Percentiles rank a stretch among this genome's conserved stretches.
phyloP scores from a whole-genome alignment of 2,329 filamentous ascomycete species.

The Colletotrichum lupini region DNA sequence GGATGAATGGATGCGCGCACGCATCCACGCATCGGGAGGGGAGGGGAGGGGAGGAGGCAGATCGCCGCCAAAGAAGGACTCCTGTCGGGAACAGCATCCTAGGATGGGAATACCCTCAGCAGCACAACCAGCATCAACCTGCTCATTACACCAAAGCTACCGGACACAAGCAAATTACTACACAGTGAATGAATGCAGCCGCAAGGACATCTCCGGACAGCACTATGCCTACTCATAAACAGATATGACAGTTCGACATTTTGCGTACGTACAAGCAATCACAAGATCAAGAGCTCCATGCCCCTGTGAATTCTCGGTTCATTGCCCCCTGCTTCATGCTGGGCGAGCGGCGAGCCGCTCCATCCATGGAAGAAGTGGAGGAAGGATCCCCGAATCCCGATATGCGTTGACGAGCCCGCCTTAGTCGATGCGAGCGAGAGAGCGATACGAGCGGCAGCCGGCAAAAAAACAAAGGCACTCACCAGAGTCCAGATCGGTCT shows the following conservation, averaged over 20 bases:
- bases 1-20: constrained; percentile 16
- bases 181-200: background rate
- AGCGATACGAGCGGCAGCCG: constrained; percentile 34
- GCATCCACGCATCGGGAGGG: constrained; percentile 19
- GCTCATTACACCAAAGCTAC: background rate
- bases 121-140: background rate
- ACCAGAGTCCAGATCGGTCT: constrained; percentile 33
- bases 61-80: background rate
- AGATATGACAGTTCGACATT: background rate
- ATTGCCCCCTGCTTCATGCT: constrained; percentile 1
- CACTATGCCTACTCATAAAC: background rate
- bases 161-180: background rate
- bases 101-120: background rate
- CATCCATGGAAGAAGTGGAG: constrained; percentile 23
- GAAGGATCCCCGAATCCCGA: constrained; percentile 31
- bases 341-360: background rate
- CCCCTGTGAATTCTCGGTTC: background rate
- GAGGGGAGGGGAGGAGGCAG: background rate
- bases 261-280: constrained; percentile 7
- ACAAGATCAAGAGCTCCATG: constrained; percentile 6
- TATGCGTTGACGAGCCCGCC: constrained; percentile 7
- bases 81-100: background rate
- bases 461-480: background rate
- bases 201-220: background rate
- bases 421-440: constrained; percentile 10